Conservation (phyloP, 1,139 yeast genomes). For the Scheffersomyces insectosa region DNA sequence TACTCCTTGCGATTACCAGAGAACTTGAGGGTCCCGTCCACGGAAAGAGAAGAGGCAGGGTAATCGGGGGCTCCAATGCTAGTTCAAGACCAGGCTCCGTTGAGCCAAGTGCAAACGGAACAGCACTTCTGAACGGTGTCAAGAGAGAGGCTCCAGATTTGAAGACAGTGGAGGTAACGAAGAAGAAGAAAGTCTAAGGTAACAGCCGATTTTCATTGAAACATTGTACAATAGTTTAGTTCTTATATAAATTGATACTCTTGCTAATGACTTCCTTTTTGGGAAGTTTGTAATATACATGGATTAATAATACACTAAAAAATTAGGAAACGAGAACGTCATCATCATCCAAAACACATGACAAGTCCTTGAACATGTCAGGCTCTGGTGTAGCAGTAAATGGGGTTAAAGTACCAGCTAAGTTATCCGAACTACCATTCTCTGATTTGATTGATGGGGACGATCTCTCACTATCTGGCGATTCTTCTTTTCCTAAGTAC, state of each 20-base stretch:
- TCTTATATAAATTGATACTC: not conserved
- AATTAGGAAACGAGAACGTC: not conserved
- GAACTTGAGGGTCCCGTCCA: conserved; percentile 73
- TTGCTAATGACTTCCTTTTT: not conserved
- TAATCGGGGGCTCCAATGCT: conserved; percentile 22
- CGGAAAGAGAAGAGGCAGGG: conserved; percentile 33
- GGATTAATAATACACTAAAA: conserved; percentile 1
- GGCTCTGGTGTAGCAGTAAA: not conserved
- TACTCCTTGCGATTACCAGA: conserved; percentile 73
- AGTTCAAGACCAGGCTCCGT: conserved; percentile 37
- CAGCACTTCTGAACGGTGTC: conserved; percentile 6
- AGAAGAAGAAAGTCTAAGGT: conserved; percentile 4
- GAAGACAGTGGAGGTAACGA: conserved; percentile 2
- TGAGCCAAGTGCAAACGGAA: conserved; percentile 24
- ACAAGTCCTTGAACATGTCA: not conserved
- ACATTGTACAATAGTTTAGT: conserved; percentile 1
- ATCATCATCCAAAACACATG: not conserved
- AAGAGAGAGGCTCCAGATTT: conserved; percentile 11
- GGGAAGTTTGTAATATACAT: not conserved
- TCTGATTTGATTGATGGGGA: not conserved
- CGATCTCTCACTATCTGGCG: not conserved
- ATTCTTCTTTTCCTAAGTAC: conserved; percentile 11
- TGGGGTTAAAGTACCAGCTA: not conserved
- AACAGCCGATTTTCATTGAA: not conserved
- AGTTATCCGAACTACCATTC: conserved; percentile 1